These are phyloP conservation scores for Tetraselmis chui DNA, from an alignment of 139 green algal species.

Conservation along the genomic window DNA sequence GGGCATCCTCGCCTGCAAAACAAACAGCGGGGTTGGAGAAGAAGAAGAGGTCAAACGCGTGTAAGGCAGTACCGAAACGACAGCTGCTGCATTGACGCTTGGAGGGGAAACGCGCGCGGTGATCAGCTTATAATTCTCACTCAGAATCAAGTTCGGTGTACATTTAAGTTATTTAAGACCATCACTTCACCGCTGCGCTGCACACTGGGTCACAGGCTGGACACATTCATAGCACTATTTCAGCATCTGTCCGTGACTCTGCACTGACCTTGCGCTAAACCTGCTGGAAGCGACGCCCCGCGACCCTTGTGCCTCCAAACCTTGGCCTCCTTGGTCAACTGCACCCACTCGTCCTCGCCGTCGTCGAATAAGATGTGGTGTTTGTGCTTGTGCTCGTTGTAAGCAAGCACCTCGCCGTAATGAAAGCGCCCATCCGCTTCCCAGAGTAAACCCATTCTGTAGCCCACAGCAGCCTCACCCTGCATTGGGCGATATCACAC, in stretches of 20 bases:
- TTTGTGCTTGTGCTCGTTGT: constrained; percentile 22
- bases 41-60: too few relatives aligned
- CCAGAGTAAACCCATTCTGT: constrained; percentile 40
- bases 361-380: constrained; percentile 53
- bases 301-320: constrained; percentile 24
- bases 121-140: too few relatives aligned
- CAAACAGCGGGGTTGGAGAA: too few relatives aligned
- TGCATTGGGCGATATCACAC: too few relatives aligned
- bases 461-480: constrained; percentile 7
- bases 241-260: neutral
- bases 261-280: constrained; percentile 20
- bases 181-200: too few relatives aligned
- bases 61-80: too few relatives aligned
- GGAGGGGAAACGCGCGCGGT: too few relatives aligned
- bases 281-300: constrained; percentile 10
- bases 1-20: constrained; percentile 20
- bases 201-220: too few relatives aligned
- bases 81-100: too few relatives aligned
- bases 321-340: constrained; percentile 41
- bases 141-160: too few relatives aligned
- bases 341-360: constrained; percentile 65
- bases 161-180: too few relatives aligned
- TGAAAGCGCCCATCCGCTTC: neutral
- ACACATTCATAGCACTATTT: too few relatives aligned
- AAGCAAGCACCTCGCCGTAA: constrained; percentile 26